phyloP scores from a whole-genome alignment of 2,329 filamentous ascomycete genomes.

The Magnaporthales sp. region DNA sequence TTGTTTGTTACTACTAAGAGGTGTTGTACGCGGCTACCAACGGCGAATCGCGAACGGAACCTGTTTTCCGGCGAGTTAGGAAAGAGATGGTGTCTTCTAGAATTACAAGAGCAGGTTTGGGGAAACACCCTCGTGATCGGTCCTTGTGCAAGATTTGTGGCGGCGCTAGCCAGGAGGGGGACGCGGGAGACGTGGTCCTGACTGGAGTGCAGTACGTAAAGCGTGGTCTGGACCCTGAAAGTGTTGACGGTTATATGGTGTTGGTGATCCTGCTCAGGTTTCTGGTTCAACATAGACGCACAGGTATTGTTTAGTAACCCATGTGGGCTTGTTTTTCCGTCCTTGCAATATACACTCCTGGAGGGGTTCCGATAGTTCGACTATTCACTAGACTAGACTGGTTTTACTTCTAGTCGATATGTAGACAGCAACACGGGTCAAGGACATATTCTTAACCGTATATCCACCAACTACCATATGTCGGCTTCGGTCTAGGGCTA shows the following conservation, averaged over 20 bases:
- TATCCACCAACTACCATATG: no score
- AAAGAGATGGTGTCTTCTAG: neutral
- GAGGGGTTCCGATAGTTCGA: no score
- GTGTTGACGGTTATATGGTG: neutral
- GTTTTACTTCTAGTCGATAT: no score
- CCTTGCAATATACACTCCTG: no score
- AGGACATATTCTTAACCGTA: no score
- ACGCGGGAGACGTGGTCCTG: neutral
- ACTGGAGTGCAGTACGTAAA: neutral
- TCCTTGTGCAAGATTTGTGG: neutral
- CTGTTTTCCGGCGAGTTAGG: neutral
- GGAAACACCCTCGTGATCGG: neutral
- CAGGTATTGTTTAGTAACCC: no score
- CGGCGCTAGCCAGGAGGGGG: neutral
- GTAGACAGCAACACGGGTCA: no score
- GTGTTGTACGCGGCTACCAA: neutral
- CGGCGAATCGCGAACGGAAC: neutral
- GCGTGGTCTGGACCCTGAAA: neutral
- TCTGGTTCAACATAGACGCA: no score
- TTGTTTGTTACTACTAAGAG: neutral
- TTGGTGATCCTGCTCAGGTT: no score
- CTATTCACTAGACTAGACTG: no score
- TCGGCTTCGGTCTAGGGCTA: neutral
- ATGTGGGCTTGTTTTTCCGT: no score
- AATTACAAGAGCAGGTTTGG: neutral